Evolutionary conservation across 2,329 filamentous ascomycete genomes (phyloP), one percentile per base, ranked within the genome.

Genomic region (Didymella exigua): DNA sequence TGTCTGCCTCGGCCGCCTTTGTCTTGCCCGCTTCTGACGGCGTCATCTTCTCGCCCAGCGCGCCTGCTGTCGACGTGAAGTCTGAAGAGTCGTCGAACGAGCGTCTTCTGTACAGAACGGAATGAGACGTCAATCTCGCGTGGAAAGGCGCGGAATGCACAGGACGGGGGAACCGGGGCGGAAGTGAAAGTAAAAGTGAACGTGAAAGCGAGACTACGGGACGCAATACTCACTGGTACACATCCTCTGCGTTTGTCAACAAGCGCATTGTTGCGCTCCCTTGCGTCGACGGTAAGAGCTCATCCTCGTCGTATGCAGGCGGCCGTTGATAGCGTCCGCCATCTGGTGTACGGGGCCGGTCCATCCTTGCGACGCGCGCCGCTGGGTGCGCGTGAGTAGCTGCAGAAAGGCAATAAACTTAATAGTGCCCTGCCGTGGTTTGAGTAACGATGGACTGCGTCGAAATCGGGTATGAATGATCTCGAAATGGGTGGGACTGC

Each of bases 241-340:
- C 68, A 42, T 79, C 76, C 48, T 81, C 78, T 34, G 67, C 71
- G 59, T 76, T 76, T 60, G 79, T 79, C 73, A 82, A 74, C 67
- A 82, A 72, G 55, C 79, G 78, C 79, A 82, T 81, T 40, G 77
- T 79, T 50, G 78, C 74, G 51, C 76, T 76, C 66, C 75, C 72
- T 63, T 74, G 75, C 51, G 64, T 61, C 42, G 70, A 63, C 29
- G 66, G 69, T 27, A 71, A 68, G 16, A 70, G 66, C 41, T 63
- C 66, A 44, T 75, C 72, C 40, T 80, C 77, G 57, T 78, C 75
- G 50, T 81, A 82, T 63, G 75, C 72, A 58, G 79, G 78, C 42
- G 78, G 78, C 40, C 73, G 72, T 42, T 68, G 66, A 61, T 78
- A 78, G 55, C 65, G 70, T 43, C 69, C 66, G 44, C 66, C 62